These are phyloP conservation scores for Ceratobasidium sp. DNA, from an alignment of 1,284 basidiomycete genomes.

Conservation along the genomic window DNA sequence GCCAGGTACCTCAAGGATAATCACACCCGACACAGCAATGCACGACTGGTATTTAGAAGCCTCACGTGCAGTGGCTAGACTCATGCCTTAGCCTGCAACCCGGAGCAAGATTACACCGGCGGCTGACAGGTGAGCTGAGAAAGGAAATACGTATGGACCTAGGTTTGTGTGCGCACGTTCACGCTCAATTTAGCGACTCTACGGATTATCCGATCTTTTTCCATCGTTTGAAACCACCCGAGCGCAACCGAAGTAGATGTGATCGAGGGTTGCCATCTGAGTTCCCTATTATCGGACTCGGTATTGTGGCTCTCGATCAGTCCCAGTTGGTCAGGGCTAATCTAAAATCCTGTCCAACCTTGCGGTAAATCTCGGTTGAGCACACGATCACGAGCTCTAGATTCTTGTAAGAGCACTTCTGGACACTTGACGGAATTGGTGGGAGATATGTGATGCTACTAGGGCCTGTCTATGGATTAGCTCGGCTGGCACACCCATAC, in stretches of 20 bases:
- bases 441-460: too few species aligned
- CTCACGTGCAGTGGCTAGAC: not conserved
- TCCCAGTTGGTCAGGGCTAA: not conserved
- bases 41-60: too few species aligned
- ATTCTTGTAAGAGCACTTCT: too few species aligned
- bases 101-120: not conserved
- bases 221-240: not conserved
- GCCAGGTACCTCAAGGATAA: too few species aligned
- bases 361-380: not conserved
- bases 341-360: not conserved
- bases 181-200: not conserved
- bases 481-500: too few species aligned
- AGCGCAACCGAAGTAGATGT: not conserved
- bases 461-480: too few species aligned
- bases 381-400: not conserved
- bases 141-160: not conserved
- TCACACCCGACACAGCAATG: too few species aligned
- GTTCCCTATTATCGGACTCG: not conserved
- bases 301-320: not conserved
- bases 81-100: not conserved
- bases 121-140: not conserved
- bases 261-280: not conserved
- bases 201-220: not conserved
- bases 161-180: not conserved
- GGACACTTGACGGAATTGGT: too few species aligned